Percentiles rank a stretch among this genome's conserved stretches.
phyloP scores from a whole-genome alignment of 257 asterid species.

The Rhazya stricta region DNA sequence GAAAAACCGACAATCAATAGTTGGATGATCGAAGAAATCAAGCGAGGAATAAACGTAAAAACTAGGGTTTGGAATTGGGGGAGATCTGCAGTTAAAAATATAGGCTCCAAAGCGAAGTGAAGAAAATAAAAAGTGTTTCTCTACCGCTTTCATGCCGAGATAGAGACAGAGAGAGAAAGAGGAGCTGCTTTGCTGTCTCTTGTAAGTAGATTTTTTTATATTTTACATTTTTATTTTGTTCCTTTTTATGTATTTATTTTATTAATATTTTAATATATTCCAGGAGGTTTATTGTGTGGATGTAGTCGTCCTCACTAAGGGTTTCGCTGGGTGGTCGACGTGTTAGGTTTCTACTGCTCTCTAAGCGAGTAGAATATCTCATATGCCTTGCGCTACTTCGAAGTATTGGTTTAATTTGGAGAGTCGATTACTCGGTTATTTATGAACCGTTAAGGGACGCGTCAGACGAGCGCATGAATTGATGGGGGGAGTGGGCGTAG shows the following conservation, averaged over 20 bases:
- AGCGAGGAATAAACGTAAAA: background rate
- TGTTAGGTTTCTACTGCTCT: background rate
- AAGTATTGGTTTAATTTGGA: background rate
- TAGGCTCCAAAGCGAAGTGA: background rate
- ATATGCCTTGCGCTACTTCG: background rate
- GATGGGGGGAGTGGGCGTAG: background rate
- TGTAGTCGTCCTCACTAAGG: background rate
- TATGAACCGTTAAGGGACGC: background rate
- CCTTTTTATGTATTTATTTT: background rate
- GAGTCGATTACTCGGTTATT: background rate
- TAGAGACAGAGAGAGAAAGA: background rate
- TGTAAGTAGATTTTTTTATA: background rate
- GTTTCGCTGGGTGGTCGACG: background rate
- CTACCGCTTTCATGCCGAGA: background rate
- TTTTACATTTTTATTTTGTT: background rate
- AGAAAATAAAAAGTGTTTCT: background rate
- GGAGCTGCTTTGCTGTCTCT: background rate
- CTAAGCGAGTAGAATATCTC: background rate
- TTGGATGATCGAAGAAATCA: conserved; percentile 1
- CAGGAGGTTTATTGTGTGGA: conserved; percentile 6
- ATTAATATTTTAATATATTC: too few relatives aligned
- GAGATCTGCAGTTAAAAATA: conserved; percentile 15
- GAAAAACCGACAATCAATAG: background rate
- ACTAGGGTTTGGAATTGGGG: conserved; percentile 19
- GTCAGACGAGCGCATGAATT: background rate